Conservation (phyloP, 331 rosid genomes). For the Quercus tomentella region DNA sequence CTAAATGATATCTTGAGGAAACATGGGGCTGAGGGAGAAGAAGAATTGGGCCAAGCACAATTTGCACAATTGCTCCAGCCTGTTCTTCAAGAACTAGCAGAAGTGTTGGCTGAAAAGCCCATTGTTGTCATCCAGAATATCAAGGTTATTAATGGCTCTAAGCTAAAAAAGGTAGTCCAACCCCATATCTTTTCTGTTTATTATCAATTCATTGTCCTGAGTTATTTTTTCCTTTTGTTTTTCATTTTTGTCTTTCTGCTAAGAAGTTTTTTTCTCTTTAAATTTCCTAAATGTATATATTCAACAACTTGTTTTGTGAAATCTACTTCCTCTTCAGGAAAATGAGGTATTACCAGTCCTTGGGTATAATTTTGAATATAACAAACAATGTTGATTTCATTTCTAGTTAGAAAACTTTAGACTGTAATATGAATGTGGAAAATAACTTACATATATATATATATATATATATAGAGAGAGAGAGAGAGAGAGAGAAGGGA, state of each 20-base stretch:
- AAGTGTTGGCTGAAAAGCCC: constrained; percentile 56
- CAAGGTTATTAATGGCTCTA: constrained; percentile 62
- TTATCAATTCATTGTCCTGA: not conserved
- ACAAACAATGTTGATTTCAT: not conserved
- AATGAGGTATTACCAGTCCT: not conserved
- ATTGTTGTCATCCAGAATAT: constrained; percentile 49
- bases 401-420: not conserved
- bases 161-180: constrained; percentile 64
- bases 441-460: not conserved
- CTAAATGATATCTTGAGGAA: constrained; percentile 64
- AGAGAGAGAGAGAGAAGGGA: not conserved
- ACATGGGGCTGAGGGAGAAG: constrained; percentile 63
- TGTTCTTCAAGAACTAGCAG: constrained; percentile 79
- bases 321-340: not conserved
- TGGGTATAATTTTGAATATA: not conserved
- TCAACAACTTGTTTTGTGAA: not conserved
- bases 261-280: not conserved
- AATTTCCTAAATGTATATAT: not conserved
- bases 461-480: no score
- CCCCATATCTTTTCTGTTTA: constrained; percentile 6
- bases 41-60: constrained; percentile 92
- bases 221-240: not conserved
- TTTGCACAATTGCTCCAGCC: constrained; percentile 86
- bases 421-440: not conserved
- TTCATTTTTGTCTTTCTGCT: not conserved